Evolutionary conservation across 805 yeast species (phyloP).

Genomic region (Cyberlindnera petersonii): DNA sequence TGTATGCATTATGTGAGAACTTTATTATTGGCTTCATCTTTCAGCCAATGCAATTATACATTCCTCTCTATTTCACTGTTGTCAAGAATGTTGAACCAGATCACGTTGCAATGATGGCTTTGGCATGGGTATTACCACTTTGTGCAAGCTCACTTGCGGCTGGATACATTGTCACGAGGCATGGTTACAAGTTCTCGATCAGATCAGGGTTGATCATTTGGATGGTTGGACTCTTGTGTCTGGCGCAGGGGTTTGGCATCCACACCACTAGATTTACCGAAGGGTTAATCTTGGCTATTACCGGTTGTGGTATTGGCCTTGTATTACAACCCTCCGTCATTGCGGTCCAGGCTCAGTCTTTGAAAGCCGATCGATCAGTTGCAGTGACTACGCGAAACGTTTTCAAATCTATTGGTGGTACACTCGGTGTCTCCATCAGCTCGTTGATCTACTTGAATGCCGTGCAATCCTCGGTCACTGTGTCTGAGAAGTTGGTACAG

Average conservation of each 20-base stretch:
- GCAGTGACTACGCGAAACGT: constrained; percentile 56
- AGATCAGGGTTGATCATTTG: constrained; percentile 39
- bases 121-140: constrained; percentile 44
- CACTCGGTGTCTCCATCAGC: constrained; percentile 49
- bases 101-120: constrained; percentile 12
- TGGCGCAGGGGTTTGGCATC: constrained; percentile 31
- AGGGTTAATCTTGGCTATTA: constrained; percentile 31
- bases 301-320: constrained; percentile 41
- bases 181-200: constrained; percentile 41
- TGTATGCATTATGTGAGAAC: constrained; percentile 35
- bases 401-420: constrained; percentile 54
- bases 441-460: constrained; percentile 14
- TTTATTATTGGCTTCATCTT: constrained; percentile 48
- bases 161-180: constrained; percentile 42
- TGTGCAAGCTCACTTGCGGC: constrained; percentile 39
- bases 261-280: constrained; percentile 29
- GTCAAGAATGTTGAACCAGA: constrained; percentile 28
- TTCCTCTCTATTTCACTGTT: constrained; percentile 42
- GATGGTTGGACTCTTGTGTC: constrained; percentile 37
- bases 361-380: constrained; percentile 50
- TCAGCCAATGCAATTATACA: constrained; percentile 42
- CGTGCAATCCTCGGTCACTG: constrained; percentile 1
- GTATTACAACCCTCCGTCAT: constrained; percentile 30
- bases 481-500: constrained; percentile 2
- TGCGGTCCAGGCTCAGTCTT: constrained; percentile 53